These are phyloP conservation scores for Claviceps digitariae DNA, from an alignment of 2,329 filamentous ascomycete species.

Conservation along the genomic window DNA sequence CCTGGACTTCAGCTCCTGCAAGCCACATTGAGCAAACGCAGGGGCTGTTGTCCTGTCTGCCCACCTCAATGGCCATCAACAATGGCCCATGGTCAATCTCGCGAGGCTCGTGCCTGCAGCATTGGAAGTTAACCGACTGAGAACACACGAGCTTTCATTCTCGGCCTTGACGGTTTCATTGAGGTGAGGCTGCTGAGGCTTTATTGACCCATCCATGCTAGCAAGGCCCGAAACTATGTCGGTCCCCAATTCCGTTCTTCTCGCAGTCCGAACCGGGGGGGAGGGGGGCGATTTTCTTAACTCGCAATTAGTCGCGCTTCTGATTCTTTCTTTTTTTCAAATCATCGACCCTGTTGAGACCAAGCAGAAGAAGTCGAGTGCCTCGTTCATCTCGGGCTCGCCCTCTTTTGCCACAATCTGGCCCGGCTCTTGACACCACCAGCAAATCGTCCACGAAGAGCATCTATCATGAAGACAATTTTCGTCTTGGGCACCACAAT, in stretches of 20 bases:
- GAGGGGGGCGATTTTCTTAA: too few species aligned
- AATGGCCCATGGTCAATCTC: neutral
- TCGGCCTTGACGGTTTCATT: too few species aligned
- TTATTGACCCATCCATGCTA: neutral
- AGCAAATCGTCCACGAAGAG: neutral
- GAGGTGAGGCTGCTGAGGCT: neutral
- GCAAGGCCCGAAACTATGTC: neutral
- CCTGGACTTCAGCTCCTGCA: conserved; percentile 22
- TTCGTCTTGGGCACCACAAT: conserved; percentile 14
- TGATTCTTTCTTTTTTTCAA: too few species aligned
- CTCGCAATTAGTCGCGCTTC: too few species aligned
- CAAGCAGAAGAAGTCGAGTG: neutral
- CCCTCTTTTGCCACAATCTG: neutral
- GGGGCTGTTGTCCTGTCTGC: neutral
- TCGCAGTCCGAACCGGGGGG: too few species aligned
- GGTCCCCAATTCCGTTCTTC: too few species aligned
- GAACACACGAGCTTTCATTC: too few species aligned
- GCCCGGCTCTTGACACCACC: neutral
- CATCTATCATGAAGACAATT: conserved; percentile 13
- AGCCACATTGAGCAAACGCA: conserved; percentile 12
- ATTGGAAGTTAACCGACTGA: too few species aligned
- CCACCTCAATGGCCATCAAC: neutral
- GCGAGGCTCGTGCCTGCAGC: neutral
- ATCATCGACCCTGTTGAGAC: neutral
- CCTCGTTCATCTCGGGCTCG: neutral